Conservation (phyloP, 495 filamentous ascomycete genomes). For the Lichina pygmaea region DNA sequence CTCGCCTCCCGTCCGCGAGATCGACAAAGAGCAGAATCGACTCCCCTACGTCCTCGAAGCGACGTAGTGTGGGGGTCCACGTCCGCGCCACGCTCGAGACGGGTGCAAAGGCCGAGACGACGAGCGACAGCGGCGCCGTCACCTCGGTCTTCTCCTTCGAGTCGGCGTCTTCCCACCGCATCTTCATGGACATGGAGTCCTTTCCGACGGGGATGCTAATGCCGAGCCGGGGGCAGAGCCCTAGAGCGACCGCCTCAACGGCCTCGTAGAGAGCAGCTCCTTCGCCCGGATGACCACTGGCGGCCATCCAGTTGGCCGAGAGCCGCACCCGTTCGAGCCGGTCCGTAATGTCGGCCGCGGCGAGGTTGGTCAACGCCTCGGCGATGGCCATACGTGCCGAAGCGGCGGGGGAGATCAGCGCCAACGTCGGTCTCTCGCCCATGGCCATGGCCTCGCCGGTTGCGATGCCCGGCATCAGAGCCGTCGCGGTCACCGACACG, state of each 20-base stretch:
- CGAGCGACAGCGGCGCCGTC: constrained; percentile 68
- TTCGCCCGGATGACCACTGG: constrained; percentile 77
- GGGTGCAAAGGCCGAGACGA: constrained; percentile 71
- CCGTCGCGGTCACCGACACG: constrained; percentile 70
- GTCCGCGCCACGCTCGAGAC: constrained; percentile 58
- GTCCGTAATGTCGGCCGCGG: constrained; percentile 57
- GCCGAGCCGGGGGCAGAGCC: constrained; percentile 59
- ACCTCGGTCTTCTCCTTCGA: constrained; percentile 50
- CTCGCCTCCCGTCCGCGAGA: constrained; percentile 46
- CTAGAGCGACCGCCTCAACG: constrained; percentile 75
- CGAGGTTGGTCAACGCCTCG: constrained; percentile 78
- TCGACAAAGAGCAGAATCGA: constrained; percentile 79
- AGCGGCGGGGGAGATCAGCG: constrained; percentile 74
- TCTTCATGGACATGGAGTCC: constrained; percentile 97
- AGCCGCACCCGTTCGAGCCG: constrained; percentile 54
- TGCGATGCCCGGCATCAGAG: constrained; percentile 39
- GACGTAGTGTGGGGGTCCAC: constrained; percentile 75
- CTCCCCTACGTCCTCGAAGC: constrained; percentile 69
- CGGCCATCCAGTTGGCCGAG: constrained; percentile 97
- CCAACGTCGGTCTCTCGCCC: constrained; percentile 79
- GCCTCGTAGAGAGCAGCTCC: constrained; percentile 86
- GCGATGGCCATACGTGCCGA: constrained; percentile 93
- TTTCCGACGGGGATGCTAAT: constrained; percentile 91
- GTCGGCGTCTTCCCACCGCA: constrained; percentile 63
- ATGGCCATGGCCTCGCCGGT: constrained; percentile 93